Conservation (phyloP, 108 stramenopile genomes). For the Mediolabrus comicus region DNA sequence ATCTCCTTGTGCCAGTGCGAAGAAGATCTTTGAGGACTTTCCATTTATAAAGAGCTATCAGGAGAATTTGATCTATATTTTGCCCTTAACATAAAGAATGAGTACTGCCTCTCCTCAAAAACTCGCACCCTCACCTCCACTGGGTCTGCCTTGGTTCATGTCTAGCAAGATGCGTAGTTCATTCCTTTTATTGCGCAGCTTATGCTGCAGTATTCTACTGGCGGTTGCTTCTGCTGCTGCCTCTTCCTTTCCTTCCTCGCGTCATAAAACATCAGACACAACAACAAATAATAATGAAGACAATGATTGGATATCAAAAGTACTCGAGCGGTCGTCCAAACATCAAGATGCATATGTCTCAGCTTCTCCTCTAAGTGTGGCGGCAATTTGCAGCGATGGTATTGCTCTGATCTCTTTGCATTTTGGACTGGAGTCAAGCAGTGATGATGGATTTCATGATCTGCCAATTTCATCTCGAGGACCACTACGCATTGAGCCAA, state of each 20-base stretch:
- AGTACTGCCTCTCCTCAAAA: too few relatives aligned
- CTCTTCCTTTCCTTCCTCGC: background rate
- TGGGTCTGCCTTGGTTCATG: too few relatives aligned
- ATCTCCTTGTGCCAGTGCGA: too few relatives aligned
- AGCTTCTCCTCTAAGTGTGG: constrained; percentile 65
- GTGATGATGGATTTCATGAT: constrained; percentile 36
- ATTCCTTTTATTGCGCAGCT: background rate
- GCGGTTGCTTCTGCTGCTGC: background rate
- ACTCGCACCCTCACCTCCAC: too few relatives aligned
- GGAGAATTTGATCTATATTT: too few relatives aligned
- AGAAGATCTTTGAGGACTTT: too few relatives aligned
- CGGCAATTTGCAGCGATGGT: constrained; percentile 65
- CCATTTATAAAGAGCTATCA: too few relatives aligned
- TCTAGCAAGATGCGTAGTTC: background rate
- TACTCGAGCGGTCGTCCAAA: constrained; percentile 3
- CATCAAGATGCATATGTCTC: constrained; percentile 53
- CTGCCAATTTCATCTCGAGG: constrained; percentile 55
- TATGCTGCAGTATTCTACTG: too few relatives aligned
- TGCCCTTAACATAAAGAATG: too few relatives aligned
- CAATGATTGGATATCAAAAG: background rate
- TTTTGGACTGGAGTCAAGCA: constrained; percentile 9
- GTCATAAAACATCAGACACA: background rate
- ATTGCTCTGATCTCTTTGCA: constrained; percentile 63
- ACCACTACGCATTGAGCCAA: constrained; percentile 62
- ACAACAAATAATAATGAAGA: background rate